These are phyloP conservation scores for Allium sativum DNA, from an alignment of 106 monocot genomes.

Conservation along the genomic window DNA sequence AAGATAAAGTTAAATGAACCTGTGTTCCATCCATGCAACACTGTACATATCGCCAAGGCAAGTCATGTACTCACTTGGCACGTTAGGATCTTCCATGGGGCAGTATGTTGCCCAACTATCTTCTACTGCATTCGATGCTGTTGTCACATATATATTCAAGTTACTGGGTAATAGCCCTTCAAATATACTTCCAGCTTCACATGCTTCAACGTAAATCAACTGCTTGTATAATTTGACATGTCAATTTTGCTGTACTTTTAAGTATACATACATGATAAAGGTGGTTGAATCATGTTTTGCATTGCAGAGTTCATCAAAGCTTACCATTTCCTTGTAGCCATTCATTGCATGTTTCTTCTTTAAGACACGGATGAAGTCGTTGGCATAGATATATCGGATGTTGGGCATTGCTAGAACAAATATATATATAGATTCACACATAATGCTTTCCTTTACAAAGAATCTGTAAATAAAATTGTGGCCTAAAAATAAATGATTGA, in stretches of 20 bases:
- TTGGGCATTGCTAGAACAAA: slow-evolving; percentile 70
- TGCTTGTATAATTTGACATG: slow-evolving; percentile 9
- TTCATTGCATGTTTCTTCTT: slow-evolving; percentile 67
- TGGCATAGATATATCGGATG: slow-evolving; percentile 49
- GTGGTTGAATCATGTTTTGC: too few relatives aligned
- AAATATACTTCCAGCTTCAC: slow-evolving; percentile 90
- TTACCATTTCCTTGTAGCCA: slow-evolving; percentile 77
- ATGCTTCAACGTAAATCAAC: slow-evolving; percentile 93
- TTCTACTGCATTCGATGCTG: slow-evolving; percentile 80
- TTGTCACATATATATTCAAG: slow-evolving; percentile 76
- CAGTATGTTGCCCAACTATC: slow-evolving; percentile 89
- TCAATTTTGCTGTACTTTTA: neutral
- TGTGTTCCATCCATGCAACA: slow-evolving; percentile 94
- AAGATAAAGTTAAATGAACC: slow-evolving; percentile 21
- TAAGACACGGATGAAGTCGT: slow-evolving; percentile 60
- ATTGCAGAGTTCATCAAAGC: too few relatives aligned
- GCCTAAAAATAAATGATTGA: too few relatives aligned
- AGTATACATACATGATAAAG: too few relatives aligned
- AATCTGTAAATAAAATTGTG: too few relatives aligned
- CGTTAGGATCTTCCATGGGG: slow-evolving; percentile 50
- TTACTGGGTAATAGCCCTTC: slow-evolving; percentile 66
- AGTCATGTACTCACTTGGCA: slow-evolving; percentile 51
- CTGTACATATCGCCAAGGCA: slow-evolving; percentile 92
- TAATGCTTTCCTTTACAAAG: too few relatives aligned
- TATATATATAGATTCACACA: too few relatives aligned